Evolutionary conservation across 306 rosid genomes (phyloP).

Genomic region (Chamaecrista fasciculata): DNA sequence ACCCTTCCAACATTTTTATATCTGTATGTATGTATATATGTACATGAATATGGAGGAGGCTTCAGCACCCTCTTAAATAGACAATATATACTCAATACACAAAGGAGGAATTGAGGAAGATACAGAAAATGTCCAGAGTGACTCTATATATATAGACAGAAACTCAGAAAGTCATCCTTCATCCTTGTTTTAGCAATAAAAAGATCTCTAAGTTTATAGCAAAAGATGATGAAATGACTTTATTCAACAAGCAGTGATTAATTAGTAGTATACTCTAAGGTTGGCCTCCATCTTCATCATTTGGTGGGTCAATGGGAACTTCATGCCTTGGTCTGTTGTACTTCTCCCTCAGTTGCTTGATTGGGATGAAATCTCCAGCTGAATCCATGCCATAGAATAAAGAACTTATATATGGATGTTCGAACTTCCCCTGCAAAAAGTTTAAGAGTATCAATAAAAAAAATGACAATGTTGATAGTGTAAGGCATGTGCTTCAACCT

Average conservation of each 20-base stretch:
- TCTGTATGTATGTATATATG: too few relatives aligned
- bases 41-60: background rate
- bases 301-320: slow-evolving; percentile 49
- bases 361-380: slow-evolving; percentile 94
- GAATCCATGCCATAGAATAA: slow-evolving; percentile 85
- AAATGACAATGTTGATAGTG: background rate
- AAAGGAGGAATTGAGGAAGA: too few relatives aligned
- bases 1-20: background rate
- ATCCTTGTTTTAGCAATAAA: background rate
- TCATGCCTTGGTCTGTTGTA: slow-evolving; percentile 77
- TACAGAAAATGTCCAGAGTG: background rate
- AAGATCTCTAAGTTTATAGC: background rate
- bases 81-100: too few relatives aligned
- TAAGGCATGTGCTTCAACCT: background rate
- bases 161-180: too few relatives aligned
- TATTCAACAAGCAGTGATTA: background rate
- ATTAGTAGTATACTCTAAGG: slow-evolving; percentile 37
- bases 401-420: slow-evolving; percentile 78
- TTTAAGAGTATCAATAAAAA: slow-evolving; percentile 13
- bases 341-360: slow-evolving; percentile 89
- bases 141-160: background rate
- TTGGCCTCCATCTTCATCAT: slow-evolving; percentile 47
- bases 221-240: background rate
- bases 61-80: background rate
- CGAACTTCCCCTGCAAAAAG: slow-evolving; percentile 60